Base-by-base conservation (phyloP, 768 basidiomycete genomes). In the Aureoboletus auriporus region DNA sequence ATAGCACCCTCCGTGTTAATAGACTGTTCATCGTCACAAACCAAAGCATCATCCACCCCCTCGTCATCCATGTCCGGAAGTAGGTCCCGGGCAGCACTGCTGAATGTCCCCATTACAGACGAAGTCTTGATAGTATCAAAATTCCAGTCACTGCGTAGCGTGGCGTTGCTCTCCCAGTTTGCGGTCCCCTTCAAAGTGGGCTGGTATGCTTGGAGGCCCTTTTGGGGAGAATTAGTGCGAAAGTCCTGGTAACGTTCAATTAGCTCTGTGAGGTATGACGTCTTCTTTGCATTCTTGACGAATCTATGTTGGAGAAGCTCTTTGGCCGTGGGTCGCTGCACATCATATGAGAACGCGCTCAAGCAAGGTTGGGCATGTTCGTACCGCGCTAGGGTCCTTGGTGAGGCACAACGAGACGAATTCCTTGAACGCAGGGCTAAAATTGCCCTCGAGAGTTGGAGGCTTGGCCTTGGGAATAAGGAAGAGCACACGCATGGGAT, bases 401-500 rank as follows among this genome's bases (percentile, higher is more conserved):
- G 93, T 95, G 54, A 99, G 68, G 68, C 96, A 99, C 45, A 81
- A 76, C 13, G 79, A 69, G 16, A 98, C 84, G 59, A 99, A 99
- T 56, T 97, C 94, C 63, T 94, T 94, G 75, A 98, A 98, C 1
- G 83, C 80, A 4, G 76, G 57, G 13, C 86, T 87, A 64, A 94
- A 98, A 20, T 82, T 63, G 1, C 91, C 93, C 58, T 97, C 95
- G 42, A 99, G 73, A 9, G 80, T 78, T 6, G 96, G 96, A 5
- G 96, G 86, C 55, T 92, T 91, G 14, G 94, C 93, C 70, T 97
- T 96, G 3, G 96, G 96, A 53, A 98, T 99, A 41, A 98, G 76
- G 74, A 98, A 98, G 46, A 99, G 76, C 1, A 99, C 95, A 27
- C 96, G 82, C 96, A 98, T 98, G 0, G 94, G 96, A 61, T 98